Evolutionary conservation across 73 alveolate genomes (phyloP), one percentile per base, ranked within the genome.

Genomic region (Uronychia setigera): DNA sequence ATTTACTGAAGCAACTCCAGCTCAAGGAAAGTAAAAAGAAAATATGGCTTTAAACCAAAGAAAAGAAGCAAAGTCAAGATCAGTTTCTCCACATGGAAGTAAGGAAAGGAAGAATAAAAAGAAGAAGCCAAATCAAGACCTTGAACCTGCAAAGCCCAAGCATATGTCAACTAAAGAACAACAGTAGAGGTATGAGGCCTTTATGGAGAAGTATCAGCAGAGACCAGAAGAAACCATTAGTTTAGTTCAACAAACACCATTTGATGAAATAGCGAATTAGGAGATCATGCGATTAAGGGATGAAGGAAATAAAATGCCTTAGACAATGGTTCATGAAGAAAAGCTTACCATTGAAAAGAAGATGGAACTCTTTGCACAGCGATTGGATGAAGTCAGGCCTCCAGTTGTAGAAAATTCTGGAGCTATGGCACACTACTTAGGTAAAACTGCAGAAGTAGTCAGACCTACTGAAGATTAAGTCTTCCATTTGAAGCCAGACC

Each of bases 401-500:
- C 79, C 79, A 14, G 5, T 5, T 13, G 26, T 67, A 13, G 32
- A 67, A 13, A 67, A 67, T 30, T 26, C 5, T 13, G 34, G 13
- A 26, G 29, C 28, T 79, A 33, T 25, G 58, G 28, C 58, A 5
- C 31, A 80, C 86, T 33, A 58, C 78, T 46, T 46, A 46, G 67
- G 67, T 11, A 46, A 74, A 26, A 82, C 82, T 74, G 82, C 76
- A 9, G 67, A 35, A 35, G 35, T 59, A 26, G 59, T 32, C 19
- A 81, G 58, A 30, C 32, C 59, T 1, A 59, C 57, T 33, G 31
- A 80, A n/a, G 30, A 32, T 26, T 19, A 60, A 26, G 59, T 35
- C 26, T 91, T 80, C 76, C 27, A 81, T 26, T 79, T 91, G 27
- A 79, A 82, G 75, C 96, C 96, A 9, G 90, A 91, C 46, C 96